phyloP scores from a whole-genome alignment of 2,329 filamentous ascomycete genomes.

The Rosellinia necatrix region DNA sequence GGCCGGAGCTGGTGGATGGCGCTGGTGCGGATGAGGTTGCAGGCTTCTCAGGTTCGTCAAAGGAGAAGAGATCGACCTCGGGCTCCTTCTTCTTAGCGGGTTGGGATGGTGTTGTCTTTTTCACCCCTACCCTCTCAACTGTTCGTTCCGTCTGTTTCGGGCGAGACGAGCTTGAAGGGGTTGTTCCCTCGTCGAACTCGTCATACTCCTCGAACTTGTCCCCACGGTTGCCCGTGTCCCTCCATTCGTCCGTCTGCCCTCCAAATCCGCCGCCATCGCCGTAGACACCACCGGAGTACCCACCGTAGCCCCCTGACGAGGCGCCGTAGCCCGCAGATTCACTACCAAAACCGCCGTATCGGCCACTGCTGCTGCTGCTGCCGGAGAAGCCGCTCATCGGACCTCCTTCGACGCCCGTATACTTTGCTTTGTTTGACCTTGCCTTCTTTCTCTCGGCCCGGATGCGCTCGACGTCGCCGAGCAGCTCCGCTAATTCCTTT shows the following conservation, averaged over 20 bases:
- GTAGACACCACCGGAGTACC: constrained; percentile 76
- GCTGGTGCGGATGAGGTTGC: constrained; percentile 49
- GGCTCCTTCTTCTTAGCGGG: constrained; percentile 83
- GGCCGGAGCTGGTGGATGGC: constrained; percentile 50
- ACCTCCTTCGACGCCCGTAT: constrained; percentile 88
- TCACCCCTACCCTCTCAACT: constrained; percentile 49
- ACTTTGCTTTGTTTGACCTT: constrained; percentile 87
- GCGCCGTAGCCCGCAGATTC: constrained; percentile 76
- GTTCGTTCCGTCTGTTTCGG: constrained; percentile 56
- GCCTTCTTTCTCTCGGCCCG: constrained; percentile 86
- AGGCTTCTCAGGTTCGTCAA: constrained; percentile 71
- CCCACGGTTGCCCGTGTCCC: constrained; percentile 63
- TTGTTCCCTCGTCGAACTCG: constrained; percentile 82
- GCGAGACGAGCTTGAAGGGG: constrained; percentile 55
- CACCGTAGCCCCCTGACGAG: constrained; percentile 57
- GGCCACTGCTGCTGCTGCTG: constrained; percentile 52
- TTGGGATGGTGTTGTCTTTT: constrained; percentile 56
- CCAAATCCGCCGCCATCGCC: constrained; percentile 96
- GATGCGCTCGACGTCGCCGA: constrained; percentile 89
- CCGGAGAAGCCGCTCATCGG: constrained; percentile 63
- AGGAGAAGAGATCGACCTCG: constrained; percentile 91
- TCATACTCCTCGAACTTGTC: constrained; percentile 97
- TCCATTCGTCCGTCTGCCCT: constrained; percentile 74
- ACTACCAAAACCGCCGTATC: constrained; percentile 91
- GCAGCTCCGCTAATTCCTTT: constrained; percentile 92